phyloP scores from a whole-genome alignment of 352 stramenopile genomes.

The Pythium brachiatum region DNA sequence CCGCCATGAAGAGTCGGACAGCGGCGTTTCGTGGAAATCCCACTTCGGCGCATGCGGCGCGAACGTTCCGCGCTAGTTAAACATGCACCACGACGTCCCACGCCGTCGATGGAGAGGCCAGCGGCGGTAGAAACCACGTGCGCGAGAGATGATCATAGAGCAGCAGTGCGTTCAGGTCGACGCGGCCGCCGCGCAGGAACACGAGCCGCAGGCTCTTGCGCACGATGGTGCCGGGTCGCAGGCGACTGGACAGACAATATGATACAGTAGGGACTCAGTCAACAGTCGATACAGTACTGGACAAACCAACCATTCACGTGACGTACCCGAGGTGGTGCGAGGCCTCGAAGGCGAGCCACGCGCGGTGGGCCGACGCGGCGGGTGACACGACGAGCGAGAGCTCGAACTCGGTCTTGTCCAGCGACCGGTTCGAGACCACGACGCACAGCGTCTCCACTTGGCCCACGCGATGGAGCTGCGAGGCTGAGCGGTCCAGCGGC shows the following conservation, averaged over 20 bases:
- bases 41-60: not conserved
- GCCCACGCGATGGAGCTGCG: slow-evolving; percentile 18
- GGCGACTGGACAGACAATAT: slow-evolving; percentile 26
- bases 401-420: slow-evolving; percentile 41
- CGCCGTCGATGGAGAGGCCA: slow-evolving; percentile 1
- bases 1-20: not conserved
- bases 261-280: not conserved
- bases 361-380: not conserved
- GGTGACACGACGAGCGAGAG: slow-evolving; percentile 54
- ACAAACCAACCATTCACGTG: not conserved
- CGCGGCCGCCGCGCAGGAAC: slow-evolving; percentile 44
- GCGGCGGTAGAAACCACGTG: slow-evolving; percentile 56
- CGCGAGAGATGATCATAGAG: slow-evolving; percentile 57
- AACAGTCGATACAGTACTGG: slow-evolving; percentile 21
- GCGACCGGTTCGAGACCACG: slow-evolving; percentile 53
- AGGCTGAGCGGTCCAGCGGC: slow-evolving; percentile 19
- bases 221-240: slow-evolving; percentile 46
- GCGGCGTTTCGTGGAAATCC: slow-evolving; percentile 18
- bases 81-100: slow-evolving; percentile 33
- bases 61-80: slow-evolving; percentile 8
- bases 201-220: slow-evolving; percentile 60
- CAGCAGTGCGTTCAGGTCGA: slow-evolving; percentile 43
- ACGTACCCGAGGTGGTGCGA: slow-evolving; percentile 64
- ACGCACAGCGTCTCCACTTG: slow-evolving; percentile 40
- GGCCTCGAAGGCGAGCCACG: slow-evolving; percentile 57